Conservation (phyloP, 768 basidiomycete species). For the Daedalea quercina region DNA sequence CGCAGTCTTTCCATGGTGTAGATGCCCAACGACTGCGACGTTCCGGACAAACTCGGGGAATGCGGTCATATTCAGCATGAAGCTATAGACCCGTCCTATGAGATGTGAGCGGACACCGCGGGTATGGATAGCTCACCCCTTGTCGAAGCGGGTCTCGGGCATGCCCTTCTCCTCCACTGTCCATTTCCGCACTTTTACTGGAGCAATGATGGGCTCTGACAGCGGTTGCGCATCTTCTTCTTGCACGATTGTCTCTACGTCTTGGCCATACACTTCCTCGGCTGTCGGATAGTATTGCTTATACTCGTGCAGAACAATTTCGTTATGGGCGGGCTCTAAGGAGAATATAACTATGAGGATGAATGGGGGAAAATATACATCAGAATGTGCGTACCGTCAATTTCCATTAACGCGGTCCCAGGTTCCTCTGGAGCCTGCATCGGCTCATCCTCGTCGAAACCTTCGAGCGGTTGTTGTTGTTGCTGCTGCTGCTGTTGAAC, state of each 20-base stretch:
- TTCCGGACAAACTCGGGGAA: conserved; percentile 96
- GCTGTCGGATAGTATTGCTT: conserved; percentile 98
- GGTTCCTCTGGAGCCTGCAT: conserved; percentile 39
- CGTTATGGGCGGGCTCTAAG: conserved; percentile 70
- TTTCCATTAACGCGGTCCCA: conserved; percentile 71
- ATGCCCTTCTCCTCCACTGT: conserved; percentile 91
- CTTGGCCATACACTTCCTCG: conserved; percentile 84
- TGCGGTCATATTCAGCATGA: conserved; percentile 83
- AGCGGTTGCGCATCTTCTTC: conserved; percentile 97
- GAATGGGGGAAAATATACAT: neutral
- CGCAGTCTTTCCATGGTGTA: conserved; percentile 97
- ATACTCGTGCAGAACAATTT: conserved; percentile 90
- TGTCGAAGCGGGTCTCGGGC: conserved; percentile 96
- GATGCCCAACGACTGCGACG: conserved; percentile 91
- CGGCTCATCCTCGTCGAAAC: conserved; percentile 61
- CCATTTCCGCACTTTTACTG: conserved; percentile 93
- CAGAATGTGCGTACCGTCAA: conserved; percentile 54
- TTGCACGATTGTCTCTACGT: conserved; percentile 94
- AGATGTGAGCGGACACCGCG: neutral
- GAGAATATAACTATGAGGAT: neutral
- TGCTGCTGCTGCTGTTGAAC: conserved; percentile 29
- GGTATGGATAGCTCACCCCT: conserved; percentile 58
- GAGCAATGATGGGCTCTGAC: conserved; percentile 91
- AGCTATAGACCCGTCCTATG: conserved; percentile 39
- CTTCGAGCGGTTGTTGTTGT: conserved; percentile 61